These are phyloP conservation scores for Marasmius sp. DNA, from an alignment of 1,284 basidiomycete genomes.

Conservation along the genomic window DNA sequence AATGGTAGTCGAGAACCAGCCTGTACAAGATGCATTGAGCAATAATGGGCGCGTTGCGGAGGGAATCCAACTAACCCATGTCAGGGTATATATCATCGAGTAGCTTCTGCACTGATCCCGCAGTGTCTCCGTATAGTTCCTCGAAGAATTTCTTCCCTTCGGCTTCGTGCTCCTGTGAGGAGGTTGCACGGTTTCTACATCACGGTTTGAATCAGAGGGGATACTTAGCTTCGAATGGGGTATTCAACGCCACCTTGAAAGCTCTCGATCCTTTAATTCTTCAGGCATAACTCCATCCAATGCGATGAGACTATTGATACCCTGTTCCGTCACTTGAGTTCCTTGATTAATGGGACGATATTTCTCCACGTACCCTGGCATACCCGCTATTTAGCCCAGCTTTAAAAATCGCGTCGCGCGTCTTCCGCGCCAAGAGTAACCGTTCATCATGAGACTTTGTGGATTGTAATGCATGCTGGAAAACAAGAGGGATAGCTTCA, in stretches of 20 bases:
- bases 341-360: slow-evolving; percentile 1
- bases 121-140: slow-evolving; percentile 14
- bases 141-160: slow-evolving; percentile 8
- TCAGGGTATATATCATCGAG: slow-evolving; percentile 16
- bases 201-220: background rate
- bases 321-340: slow-evolving; percentile 24
- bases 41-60: background rate
- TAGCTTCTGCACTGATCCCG: slow-evolving; percentile 11
- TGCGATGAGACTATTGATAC: slow-evolving; percentile 44
- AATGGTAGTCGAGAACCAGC: slow-evolving; percentile 51
- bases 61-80: slow-evolving; percentile 14
- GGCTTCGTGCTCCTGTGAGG: slow-evolving; percentile 6
- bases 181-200: slow-evolving; percentile 3
- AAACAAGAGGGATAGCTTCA: slow-evolving; percentile 53
- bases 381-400: slow-evolving; percentile 53
- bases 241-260: slow-evolving; percentile 31
- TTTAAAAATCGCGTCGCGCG: slow-evolving; percentile 59
- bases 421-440: slow-evolving; percentile 42
- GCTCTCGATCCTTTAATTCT: slow-evolving; percentile 35
- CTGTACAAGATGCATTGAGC: slow-evolving; percentile 25
- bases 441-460: slow-evolving; percentile 31
- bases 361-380: slow-evolving; percentile 39
- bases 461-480: slow-evolving; percentile 40
- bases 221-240: background rate
- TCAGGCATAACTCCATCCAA: slow-evolving; percentile 42